Evolutionary conservation across 2,329 filamentous ascomycete genomes (phyloP).

Genomic region (Penicillium griseofulvum): DNA sequence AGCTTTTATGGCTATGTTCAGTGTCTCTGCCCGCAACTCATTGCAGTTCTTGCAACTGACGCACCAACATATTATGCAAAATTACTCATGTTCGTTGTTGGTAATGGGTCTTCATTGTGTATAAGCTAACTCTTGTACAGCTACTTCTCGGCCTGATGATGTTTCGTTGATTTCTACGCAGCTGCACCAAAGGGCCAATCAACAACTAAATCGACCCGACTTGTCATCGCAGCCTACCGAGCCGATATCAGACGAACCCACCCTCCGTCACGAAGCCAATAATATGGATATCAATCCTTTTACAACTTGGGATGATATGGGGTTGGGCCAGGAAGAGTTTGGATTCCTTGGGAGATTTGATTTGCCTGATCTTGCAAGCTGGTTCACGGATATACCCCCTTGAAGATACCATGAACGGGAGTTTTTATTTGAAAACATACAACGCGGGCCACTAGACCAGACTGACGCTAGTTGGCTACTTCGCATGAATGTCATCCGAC

Average conservation of each 20-base stretch:
- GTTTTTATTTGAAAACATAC: not conserved
- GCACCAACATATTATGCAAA: slow-evolving; percentile 22
- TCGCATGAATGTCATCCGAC: not conserved
- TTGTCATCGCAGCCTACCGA: not conserved
- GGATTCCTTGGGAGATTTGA: slow-evolving; percentile 24
- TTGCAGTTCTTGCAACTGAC: slow-evolving; percentile 29
- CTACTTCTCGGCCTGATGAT: slow-evolving; percentile 5
- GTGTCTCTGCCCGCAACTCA: slow-evolving; percentile 30
- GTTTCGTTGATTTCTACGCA: not conserved
- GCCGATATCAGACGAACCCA: not conserved
- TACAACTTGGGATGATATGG: slow-evolving; percentile 21
- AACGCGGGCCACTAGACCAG: not conserved
- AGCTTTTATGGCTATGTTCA: slow-evolving; percentile 27
- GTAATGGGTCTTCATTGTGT: not conserved
- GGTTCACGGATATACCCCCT: slow-evolving; percentile 19
- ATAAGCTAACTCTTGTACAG: slow-evolving; percentile 5
- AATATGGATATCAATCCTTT: slow-evolving; percentile 13
- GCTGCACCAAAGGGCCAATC: slow-evolving; percentile 6
- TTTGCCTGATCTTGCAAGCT: slow-evolving; percentile 23
- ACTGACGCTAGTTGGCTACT: not conserved
- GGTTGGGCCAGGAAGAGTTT: slow-evolving; percentile 21
- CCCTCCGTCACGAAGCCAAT: not conserved
- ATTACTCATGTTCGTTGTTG: slow-evolving; percentile 13
- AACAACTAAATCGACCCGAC: not conserved
- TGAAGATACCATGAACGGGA: not conserved